phyloP scores from a whole-genome alignment of 2,329 filamentous ascomycete species.

The Xylaria sp. region DNA sequence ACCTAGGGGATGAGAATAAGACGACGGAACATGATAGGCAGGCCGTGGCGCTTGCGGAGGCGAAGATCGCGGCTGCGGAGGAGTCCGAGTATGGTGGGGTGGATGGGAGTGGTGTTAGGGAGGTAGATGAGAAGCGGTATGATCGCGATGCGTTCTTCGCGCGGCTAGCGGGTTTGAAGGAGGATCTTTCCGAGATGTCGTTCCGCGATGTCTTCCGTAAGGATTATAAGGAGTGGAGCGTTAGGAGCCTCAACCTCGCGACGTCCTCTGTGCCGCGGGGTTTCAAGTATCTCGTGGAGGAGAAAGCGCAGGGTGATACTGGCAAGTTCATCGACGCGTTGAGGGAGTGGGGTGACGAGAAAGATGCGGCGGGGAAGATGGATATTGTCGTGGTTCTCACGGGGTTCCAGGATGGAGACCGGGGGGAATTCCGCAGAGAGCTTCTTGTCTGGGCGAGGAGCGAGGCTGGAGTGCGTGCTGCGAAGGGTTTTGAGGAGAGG shows the following conservation, averaged over 20 bases:
- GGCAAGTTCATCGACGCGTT: slow-evolving; percentile 58
- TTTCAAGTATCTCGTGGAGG: slow-evolving; percentile 66
- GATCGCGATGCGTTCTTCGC: slow-evolving; percentile 67
- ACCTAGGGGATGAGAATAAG: slow-evolving; percentile 71
- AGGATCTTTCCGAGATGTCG: slow-evolving; percentile 69
- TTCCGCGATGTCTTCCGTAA: slow-evolving; percentile 78
- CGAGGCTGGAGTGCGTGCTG: slow-evolving; percentile 60
- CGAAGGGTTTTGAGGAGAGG: slow-evolving; percentile 63
- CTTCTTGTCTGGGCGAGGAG: slow-evolving; percentile 73
- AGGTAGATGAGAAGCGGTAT: slow-evolving; percentile 54
- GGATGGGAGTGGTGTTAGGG: neutral
- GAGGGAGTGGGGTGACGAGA: slow-evolving; percentile 20
- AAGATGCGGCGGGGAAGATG: slow-evolving; percentile 56
- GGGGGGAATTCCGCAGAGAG: slow-evolving; percentile 72
- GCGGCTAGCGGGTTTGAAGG: slow-evolving; percentile 72
- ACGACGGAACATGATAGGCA: slow-evolving; percentile 70
- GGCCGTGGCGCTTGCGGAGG: slow-evolving; percentile 70
- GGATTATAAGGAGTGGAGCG: slow-evolving; percentile 85
- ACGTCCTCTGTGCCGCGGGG: slow-evolving; percentile 72
- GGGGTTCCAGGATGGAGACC: slow-evolving; percentile 63
- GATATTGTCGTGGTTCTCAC: slow-evolving; percentile 77
- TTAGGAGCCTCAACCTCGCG: slow-evolving; percentile 68
- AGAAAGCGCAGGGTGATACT: slow-evolving; percentile 60
- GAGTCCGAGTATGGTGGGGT: neutral
- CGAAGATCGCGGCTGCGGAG: slow-evolving; percentile 48